Base-by-base conservation (phyloP, 331 rosid species). In the Prunus yedoensis region DNA sequence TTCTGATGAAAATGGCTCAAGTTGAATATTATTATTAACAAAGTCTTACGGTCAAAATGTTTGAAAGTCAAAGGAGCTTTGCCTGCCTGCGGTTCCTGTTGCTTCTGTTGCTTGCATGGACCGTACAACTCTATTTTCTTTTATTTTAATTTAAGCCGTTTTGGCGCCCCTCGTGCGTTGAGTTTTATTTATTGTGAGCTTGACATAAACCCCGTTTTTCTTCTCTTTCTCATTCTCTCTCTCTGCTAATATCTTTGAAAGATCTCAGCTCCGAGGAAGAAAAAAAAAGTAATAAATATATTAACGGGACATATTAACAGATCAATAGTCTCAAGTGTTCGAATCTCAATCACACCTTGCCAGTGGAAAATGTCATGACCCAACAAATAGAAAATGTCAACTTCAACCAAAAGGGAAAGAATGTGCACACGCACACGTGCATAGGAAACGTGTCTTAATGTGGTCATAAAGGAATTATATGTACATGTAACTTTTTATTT, bases 131-230 rank as follows among this genome's bases (percentile, higher is more conserved):
- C 38, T 23, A 3, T 8, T 2, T 18, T 10, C 21, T 18, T 47
- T 10, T 51, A 51, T 4, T 14, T 51, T 6, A 14, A 51, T 14
- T 51, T 6, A 14, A 51, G 14, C 4, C 17, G n/a, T 7, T n/a
- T 20, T n/a, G 30, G 18, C 32, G 28, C 0, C 73, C 73, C 87
- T 62, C 83, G 85, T 83, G 89, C 74, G 43, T 73, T 71, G 70
- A 52, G 7, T 23, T 51, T 65, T 61, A 13, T 1, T 27, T 21
- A 8, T 57, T 20, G 21, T 57, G 23, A 8, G 51, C 8, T 18
- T 65, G 61, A 56, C 49, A 5, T 3, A 17, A n/a, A 11, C 51
- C 4, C 25, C 18, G 11, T 27, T 68, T 15, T 47, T 45, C 17
- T 15, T 47, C 38, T 47, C 17, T 8, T 23, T 25, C 27, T 25